phyloP scores from a whole-genome alignment of 208 protist species.

The Tritrichomonas foetus region DNA sequence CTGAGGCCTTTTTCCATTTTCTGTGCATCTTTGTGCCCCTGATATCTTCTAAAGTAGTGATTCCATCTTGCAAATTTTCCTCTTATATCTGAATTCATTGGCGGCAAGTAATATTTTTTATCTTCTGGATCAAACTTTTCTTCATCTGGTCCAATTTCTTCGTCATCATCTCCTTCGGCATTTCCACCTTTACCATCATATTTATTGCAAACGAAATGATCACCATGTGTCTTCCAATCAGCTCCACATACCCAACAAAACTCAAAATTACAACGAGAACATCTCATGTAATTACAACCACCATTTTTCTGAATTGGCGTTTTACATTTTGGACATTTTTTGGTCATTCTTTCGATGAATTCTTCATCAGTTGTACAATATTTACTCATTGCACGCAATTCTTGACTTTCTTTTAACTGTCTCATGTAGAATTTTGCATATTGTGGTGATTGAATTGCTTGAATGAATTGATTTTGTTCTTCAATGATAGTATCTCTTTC shows the following conservation, averaged over 20 bases:
- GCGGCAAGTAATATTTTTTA: background rate
- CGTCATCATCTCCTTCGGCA: background rate
- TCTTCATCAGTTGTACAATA: background rate
- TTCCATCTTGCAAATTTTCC: background rate
- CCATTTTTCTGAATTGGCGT: background rate
- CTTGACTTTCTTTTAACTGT: background rate
- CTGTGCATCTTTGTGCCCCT: background rate
- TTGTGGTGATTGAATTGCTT: background rate
- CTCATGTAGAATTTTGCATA: background rate
- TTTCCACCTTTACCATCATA: background rate
- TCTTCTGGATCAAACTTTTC: background rate
- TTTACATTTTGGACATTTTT: conserved; percentile 3
- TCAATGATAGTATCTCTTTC: background rate
- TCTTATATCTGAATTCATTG: background rate
- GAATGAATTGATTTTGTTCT: background rate
- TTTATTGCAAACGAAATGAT: background rate
- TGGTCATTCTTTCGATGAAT: background rate
- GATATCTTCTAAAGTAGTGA: background rate
- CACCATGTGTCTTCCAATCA: background rate
- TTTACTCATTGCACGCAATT: background rate
- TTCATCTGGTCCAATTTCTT: background rate
- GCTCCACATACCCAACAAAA: background rate
- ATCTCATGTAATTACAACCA: background rate
- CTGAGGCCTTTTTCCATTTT: background rate
- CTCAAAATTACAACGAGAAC: background rate